Conservation (phyloP, 345 rosid genomes). For the Lepidium aucheri region DNA sequence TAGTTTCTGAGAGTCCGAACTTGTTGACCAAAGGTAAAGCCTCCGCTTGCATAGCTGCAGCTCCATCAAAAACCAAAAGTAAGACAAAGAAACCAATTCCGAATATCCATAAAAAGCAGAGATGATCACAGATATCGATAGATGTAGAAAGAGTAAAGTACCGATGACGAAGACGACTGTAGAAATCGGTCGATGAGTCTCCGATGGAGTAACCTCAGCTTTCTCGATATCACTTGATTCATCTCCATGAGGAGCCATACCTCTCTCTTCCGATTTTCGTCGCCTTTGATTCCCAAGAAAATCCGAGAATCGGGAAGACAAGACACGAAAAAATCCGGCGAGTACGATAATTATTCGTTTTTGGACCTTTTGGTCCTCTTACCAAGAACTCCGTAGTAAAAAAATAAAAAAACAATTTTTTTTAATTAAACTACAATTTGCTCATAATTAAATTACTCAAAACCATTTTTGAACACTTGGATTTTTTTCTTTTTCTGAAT, state of each 20-base stretch:
- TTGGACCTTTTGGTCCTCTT: background rate
- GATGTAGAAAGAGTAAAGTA: slow-evolving; percentile 14
- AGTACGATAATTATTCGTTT: background rate
- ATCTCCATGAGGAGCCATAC: slow-evolving; percentile 55
- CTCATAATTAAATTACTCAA: too few species aligned
- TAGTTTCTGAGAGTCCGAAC: slow-evolving; percentile 57
- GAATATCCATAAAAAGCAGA: background rate
- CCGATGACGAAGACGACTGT: slow-evolving; percentile 75
- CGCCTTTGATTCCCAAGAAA: slow-evolving; percentile 12
- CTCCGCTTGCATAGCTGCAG: slow-evolving; percentile 89
- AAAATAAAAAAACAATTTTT: too few species aligned
- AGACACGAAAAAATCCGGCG: background rate
- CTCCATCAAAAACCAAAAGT: background rate
- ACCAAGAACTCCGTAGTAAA: background rate
- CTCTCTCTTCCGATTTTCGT: background rate
- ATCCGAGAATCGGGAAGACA: background rate
- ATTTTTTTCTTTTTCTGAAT: too few species aligned
- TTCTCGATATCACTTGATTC: slow-evolving; percentile 35
- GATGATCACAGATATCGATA: background rate
- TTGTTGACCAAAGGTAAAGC: slow-evolving; percentile 77
- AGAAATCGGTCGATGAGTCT: slow-evolving; percentile 36
- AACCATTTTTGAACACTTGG: too few species aligned
- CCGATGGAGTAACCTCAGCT: slow-evolving; percentile 21
- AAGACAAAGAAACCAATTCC: background rate
- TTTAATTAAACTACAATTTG: too few species aligned